Conservation (phyloP, 805 yeast species). For the Saturnispora halmiae region DNA sequence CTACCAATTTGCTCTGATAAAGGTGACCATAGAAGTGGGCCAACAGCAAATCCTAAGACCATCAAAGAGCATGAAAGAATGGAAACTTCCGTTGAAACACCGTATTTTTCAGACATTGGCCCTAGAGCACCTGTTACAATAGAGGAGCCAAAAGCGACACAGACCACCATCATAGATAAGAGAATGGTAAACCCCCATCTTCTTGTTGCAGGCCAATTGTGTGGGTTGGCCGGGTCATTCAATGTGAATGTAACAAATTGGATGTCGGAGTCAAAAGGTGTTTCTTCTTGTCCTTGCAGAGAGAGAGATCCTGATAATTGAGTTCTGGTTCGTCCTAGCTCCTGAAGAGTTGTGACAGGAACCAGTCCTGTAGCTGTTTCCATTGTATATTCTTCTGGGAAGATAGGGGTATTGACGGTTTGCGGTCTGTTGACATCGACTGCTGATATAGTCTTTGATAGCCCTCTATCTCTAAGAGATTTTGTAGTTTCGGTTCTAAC, state of each 20-base stretch:
- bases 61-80: slow-evolving; percentile 72
- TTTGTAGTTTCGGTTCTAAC: slow-evolving; percentile 65
- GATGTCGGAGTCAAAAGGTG: slow-evolving; percentile 47
- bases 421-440: slow-evolving; percentile 51
- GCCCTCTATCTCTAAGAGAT: slow-evolving; percentile 56
- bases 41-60: slow-evolving; percentile 83
- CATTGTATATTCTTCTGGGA: slow-evolving; percentile 86
- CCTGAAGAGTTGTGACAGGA: slow-evolving; percentile 62
- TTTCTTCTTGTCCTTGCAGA: slow-evolving; percentile 19
- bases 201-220: slow-evolving; percentile 56
- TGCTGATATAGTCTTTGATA: slow-evolving; percentile 43
- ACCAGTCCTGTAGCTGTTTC: slow-evolving; percentile 88
- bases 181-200: slow-evolving; percentile 63
- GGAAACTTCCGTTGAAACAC: slow-evolving; percentile 72
- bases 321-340: slow-evolving; percentile 45
- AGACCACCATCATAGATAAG: slow-evolving; percentile 64
- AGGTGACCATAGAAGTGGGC: slow-evolving; percentile 88
- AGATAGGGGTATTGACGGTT: slow-evolving; percentile 52
- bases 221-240: slow-evolving; percentile 84
- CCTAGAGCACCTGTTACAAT: slow-evolving; percentile 80
- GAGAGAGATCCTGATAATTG: slow-evolving; percentile 22
- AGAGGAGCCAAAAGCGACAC: slow-evolving; percentile 91
- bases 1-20: slow-evolving; percentile 80
- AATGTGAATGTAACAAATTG: slow-evolving; percentile 77
- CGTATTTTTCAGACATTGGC: slow-evolving; percentile 53